A percentile compares a stretch with the other conserved stretches of the same genome.
phyloP scores from a whole-genome alignment of 1,139 yeast species.

The Zygosaccharomyces pseudobailii region DNA sequence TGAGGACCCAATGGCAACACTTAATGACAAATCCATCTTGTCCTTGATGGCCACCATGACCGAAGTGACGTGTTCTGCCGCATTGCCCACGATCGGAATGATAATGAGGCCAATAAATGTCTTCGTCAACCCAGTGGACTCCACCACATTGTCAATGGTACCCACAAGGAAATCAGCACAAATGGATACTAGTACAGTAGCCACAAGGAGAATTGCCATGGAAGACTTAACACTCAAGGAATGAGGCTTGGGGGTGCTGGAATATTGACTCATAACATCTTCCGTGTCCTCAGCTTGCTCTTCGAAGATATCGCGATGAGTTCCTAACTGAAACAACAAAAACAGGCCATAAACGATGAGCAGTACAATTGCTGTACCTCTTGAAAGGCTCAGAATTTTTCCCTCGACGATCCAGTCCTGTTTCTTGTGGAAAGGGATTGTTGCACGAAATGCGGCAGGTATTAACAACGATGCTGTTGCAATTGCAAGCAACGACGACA shows the following conservation, averaged over 20 bases:
- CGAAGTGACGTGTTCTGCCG: constrained; percentile 98
- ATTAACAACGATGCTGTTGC: constrained; percentile 83
- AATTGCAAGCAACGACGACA: constrained; percentile 89
- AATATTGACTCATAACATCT: constrained; percentile 30
- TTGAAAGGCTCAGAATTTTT: constrained; percentile 67
- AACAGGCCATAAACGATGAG: constrained; percentile 74
- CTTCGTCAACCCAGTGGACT: constrained; percentile 78
- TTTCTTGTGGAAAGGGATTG: constrained; percentile 50
- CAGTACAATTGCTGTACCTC: constrained; percentile 81
- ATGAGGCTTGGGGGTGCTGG: constrained; percentile 18
- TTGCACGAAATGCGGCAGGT: constrained; percentile 94
- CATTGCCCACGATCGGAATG: constrained; percentile 95
- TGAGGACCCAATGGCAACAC: constrained; percentile 96
- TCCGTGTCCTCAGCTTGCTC: constrained; percentile 37
- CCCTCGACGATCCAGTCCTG: constrained; percentile 36
- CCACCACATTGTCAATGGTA: constrained; percentile 85
- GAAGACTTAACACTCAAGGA: constrained; percentile 25
- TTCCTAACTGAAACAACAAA: constrained; percentile 79
- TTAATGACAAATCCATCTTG: constrained; percentile 95
- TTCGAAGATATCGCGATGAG: constrained; percentile 67
- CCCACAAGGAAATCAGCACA: constrained; percentile 94
- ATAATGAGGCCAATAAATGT: constrained; percentile 92
- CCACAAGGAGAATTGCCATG: constrained; percentile 40
- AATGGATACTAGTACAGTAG: constrained; percentile 79
- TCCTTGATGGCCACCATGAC: constrained; percentile 91